phyloP scores from a whole-genome alignment of 768 basidiomycete genomes.

The Panellus pusillus region DNA sequence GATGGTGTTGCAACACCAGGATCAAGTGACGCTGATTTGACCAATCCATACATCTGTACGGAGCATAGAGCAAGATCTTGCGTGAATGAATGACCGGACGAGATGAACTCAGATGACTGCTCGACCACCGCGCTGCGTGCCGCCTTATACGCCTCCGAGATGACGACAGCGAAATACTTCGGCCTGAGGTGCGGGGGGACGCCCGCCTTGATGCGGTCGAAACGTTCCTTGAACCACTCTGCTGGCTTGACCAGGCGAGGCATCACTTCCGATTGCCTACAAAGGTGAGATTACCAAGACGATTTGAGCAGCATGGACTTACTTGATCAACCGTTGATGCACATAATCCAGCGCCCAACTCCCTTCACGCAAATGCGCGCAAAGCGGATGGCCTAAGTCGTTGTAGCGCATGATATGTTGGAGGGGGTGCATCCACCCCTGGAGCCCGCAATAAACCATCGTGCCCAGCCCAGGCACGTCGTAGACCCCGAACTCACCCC shows the following conservation, averaged over 20 bases:
- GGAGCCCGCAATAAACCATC: conserved; percentile 89
- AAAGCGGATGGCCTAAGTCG: conserved; percentile 91
- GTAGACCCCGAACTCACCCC: conserved; percentile 79
- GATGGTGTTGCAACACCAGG: conserved; percentile 70
- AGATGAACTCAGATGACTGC: conserved; percentile 85
- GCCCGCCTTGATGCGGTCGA: conserved; percentile 71
- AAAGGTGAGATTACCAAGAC: conserved; percentile 12
- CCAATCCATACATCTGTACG: conserved; percentile 88
- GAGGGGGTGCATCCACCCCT: conserved; percentile 95
- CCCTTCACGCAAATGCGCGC: conserved; percentile 83
- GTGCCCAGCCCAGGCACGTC: conserved; percentile 73
- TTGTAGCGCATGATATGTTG: conserved; percentile 84
- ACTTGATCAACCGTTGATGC: conserved; percentile 67
- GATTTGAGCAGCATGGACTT: conserved; percentile 32
- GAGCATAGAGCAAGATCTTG: conserved; percentile 86
- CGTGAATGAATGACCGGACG: conserved; percentile 83
- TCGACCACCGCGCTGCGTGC: conserved; percentile 81
- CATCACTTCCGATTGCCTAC: conserved; percentile 58
- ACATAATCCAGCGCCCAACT: conserved; percentile 93
- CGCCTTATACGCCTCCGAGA: conserved; percentile 91
- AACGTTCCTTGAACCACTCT: conserved; percentile 85
- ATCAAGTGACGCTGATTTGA: conserved; percentile 88
- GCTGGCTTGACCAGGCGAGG: conserved; percentile 72
- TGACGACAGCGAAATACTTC: conserved; percentile 92
- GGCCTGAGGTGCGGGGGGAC: conserved; percentile 90